These are phyloP conservation scores for Mucor irregularis DNA, from an alignment of 371 early-diverging fungal genomes.

Conservation along the genomic window DNA sequence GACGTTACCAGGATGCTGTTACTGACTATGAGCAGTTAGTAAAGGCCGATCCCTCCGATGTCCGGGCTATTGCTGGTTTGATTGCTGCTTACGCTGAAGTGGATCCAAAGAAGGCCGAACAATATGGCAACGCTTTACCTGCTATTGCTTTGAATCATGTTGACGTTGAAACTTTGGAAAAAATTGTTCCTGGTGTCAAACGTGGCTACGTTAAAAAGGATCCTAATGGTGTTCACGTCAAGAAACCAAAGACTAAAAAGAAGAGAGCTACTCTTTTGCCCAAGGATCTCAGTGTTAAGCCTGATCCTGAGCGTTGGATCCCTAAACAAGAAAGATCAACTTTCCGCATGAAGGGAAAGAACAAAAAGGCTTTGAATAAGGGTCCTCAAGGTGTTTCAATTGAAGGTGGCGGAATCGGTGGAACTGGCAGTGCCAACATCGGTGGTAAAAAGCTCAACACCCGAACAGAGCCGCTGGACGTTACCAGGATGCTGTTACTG, in stretches of 20 bases:
- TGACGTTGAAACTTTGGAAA: constrained; percentile 59
- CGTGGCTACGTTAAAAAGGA: constrained; percentile 59
- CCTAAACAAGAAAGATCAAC: constrained; percentile 69
- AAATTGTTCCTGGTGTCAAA: constrained; percentile 65
- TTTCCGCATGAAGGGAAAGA: constrained; percentile 58
- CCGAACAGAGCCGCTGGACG: too few relatives aligned
- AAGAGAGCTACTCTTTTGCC: constrained; percentile 67
- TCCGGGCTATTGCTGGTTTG: constrained; percentile 68
- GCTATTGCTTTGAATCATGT: constrained; percentile 41
- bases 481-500: constrained; percentile 64
- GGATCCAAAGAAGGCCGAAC: constrained; percentile 68
- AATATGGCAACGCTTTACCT: constrained; percentile 65
- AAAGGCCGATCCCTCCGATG: constrained; percentile 66
- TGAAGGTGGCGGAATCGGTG: constrained; percentile 68
- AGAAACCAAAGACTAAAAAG: constrained; percentile 52
- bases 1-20: constrained; percentile 65
- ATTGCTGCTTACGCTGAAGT: constrained; percentile 68
- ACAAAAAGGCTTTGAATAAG: constrained; percentile 51
- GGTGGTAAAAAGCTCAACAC: constrained; percentile 44
- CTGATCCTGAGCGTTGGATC: constrained; percentile 82
- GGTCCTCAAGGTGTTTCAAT: constrained; percentile 63
- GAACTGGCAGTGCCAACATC: constrained; percentile 75
- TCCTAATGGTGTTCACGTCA: constrained; percentile 23
- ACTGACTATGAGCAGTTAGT: constrained; percentile 71
- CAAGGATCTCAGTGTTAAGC: constrained; percentile 51